Evolutionary conservation across 495 filamentous ascomycete species (phyloP).

Genomic region (Aspergillus bridgeri): DNA sequence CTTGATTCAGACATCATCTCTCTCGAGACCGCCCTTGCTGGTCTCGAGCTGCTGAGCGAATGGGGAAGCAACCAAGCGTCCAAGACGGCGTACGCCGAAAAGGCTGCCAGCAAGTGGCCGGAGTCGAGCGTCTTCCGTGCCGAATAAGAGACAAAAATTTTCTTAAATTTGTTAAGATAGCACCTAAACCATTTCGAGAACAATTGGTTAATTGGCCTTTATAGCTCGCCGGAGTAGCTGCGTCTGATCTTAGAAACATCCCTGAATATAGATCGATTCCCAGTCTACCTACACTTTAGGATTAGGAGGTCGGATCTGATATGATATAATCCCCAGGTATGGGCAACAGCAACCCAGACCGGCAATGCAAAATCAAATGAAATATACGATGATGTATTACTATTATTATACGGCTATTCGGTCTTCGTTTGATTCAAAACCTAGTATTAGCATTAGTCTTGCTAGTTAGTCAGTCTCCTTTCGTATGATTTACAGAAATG

Average conservation of each 20-base stretch:
- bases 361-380: background rate
- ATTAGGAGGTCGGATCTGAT: background rate
- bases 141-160: conserved; percentile 16
- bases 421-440: no score
- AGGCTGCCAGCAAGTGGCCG: conserved; percentile 68
- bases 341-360: background rate
- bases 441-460: no score
- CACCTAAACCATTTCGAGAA: conserved; percentile 5
- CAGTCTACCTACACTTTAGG: background rate
- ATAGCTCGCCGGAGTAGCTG: background rate
- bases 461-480: no score
- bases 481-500: no score
- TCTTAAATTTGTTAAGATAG: background rate
- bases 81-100: conserved; percentile 55
- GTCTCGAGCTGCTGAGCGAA: conserved; percentile 54
- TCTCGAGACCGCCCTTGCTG: conserved; percentile 59
- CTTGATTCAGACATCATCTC: conserved; percentile 52
- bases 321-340: background rate
- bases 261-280: background rate
- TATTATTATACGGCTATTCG: no score
- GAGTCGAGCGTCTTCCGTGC: conserved; percentile 59
- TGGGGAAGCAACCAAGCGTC: conserved; percentile 55
- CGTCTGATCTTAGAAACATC: background rate
- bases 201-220: background rate
- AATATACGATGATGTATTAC: background rate